Base-by-base conservation (phyloP, 1,284 basidiomycete genomes). In the Heimioporus punctisporus region DNA sequence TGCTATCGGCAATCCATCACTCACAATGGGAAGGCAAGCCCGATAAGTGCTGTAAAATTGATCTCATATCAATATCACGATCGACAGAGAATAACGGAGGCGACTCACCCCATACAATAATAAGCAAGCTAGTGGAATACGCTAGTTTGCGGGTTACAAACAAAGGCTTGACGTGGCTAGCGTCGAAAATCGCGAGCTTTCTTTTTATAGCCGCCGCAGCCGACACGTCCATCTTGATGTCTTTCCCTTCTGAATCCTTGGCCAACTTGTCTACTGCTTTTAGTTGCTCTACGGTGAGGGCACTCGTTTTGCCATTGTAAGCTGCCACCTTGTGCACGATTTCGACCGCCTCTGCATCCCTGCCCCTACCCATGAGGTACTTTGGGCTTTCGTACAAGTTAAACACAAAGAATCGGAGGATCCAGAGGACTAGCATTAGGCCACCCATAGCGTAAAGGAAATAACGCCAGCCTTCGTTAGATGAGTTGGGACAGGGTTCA, bases 381-480 rank as follows among this genome's bases (percentile, higher is more conserved):
- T 90, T 90, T 6, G 89, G 90, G 52, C 85, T 86, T 69, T 93
- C 90, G 54, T 86, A 76, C 48, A 93, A 79, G n/a, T 78, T 75
- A 75, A 92, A 92, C 48, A 88, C 72, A 68, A 88, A 81, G 75
- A 89, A 90, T 42, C 90, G 88, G 43, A 87, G 66, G 50, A 81
- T 61, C 76, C 84, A 92, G 42, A 89, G 74, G 30, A 85, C 48
- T 55, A 90, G 72, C 70, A 83, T 88, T 42, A 89, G 66, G 4
- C 81, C 84, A 15, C 85, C 85, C 69, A 87, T 80, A 23, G 78
- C 72, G 66, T 80, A 85, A 15, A 88, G 72, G 61, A 84, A 84
- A 66, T 88, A 90, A 14, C 90, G 76, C 90, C 90, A 92, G 25
- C 90, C 90, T 72, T 79, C 71, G 56, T 87, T 85, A n/a, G 76